phyloP scores from a whole-genome alignment of 179 eudicot species.

The Gypsophila paniculata region DNA sequence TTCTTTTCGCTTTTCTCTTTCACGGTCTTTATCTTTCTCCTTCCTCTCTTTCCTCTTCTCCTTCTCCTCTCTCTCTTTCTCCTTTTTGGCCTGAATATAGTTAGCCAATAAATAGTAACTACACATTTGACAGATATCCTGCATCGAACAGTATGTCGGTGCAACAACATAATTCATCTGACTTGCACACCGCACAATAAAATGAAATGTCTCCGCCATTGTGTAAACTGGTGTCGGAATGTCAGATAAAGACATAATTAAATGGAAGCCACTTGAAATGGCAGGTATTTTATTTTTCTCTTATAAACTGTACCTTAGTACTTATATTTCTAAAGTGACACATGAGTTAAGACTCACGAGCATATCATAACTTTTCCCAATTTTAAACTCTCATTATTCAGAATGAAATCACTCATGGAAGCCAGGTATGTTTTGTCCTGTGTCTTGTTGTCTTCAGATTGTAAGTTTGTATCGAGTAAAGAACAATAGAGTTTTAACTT shows the following conservation, averaged over 20 bases:
- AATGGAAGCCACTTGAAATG: neutral
- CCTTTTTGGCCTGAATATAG: conserved; percentile 65
- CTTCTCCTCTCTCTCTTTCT: conserved; percentile 74
- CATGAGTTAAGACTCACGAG: too few species aligned
- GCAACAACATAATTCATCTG: neutral
- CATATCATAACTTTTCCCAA: too few species aligned
- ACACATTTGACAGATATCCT: neutral
- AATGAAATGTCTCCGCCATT: neutral
- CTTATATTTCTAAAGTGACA: too few species aligned
- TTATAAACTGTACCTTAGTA: too few species aligned
- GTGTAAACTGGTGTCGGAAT: neutral
- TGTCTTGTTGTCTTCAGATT: too few species aligned
- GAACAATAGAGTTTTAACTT: too few species aligned
- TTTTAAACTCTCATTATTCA: too few species aligned
- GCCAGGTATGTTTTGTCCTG: too few species aligned
- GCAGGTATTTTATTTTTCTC: neutral
- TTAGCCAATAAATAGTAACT: conserved; percentile 1
- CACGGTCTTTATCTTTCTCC: conserved; percentile 40
- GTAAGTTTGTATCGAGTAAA: too few species aligned
- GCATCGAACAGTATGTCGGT: neutral
- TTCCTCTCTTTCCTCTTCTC: conserved; percentile 45
- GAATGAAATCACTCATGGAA: too few species aligned
- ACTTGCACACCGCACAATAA: neutral
- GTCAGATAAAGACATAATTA: neutral
- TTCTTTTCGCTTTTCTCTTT: conserved; percentile 50